Evolutionary conservation across 257 asterid species (phyloP).

Genomic region (Verbena officinalis): DNA sequence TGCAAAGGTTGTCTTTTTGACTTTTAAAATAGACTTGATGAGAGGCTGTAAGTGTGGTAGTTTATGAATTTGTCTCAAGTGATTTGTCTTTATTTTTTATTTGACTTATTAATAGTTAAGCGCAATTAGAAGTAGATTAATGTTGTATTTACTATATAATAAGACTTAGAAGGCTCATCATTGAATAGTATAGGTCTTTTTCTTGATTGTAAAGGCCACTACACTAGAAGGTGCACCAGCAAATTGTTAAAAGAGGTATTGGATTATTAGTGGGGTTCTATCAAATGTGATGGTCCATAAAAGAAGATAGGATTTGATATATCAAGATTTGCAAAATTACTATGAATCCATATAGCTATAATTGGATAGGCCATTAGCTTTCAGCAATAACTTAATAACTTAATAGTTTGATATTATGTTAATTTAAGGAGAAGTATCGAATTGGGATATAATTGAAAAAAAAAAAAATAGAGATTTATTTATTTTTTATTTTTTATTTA

Average conservation of each 20-base stretch:
- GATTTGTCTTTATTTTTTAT: background rate
- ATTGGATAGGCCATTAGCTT: background rate
- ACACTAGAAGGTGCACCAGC: conserved; percentile 16
- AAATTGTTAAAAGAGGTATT: conserved; percentile 7
- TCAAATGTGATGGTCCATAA: conserved; percentile 16
- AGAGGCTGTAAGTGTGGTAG: conserved; percentile 21
- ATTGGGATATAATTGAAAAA: background rate
- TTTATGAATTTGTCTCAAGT: conserved; percentile 13
- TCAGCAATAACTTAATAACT: too few relatives aligned
- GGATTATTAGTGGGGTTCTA: conserved; percentile 23
- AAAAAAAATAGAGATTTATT: too few relatives aligned
- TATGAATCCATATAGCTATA: background rate
- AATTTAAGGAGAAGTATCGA: too few relatives aligned
- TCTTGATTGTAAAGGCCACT: background rate
- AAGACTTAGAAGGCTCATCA: background rate
- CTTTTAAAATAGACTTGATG: conserved; percentile 25
- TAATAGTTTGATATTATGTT: too few relatives aligned
- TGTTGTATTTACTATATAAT: background rate
- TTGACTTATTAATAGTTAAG: conserved; percentile 29
- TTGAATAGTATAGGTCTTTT: background rate
- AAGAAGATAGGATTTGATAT: background rate
- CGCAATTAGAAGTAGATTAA: background rate
- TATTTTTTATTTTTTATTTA: too few relatives aligned
- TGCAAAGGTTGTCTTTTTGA: conserved; percentile 27
- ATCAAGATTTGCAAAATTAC: background rate